Base-by-base conservation (phyloP, 1,284 basidiomycete genomes). In the Moesziomyces sp. region DNA sequence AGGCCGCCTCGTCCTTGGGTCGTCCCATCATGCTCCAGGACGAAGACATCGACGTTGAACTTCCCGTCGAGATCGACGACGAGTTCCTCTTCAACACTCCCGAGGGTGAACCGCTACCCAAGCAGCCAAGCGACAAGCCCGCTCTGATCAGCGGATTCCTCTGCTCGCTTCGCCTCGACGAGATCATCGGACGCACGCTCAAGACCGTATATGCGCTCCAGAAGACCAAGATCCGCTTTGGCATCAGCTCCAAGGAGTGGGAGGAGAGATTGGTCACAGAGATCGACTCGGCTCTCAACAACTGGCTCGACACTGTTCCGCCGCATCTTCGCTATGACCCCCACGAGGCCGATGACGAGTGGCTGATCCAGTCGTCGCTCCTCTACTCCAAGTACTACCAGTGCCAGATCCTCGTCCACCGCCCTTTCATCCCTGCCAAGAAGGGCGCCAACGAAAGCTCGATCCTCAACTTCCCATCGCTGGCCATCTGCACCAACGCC, bases 401-500 rank as follows among this genome's bases (percentile, higher is more conserved):
- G 46, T 74, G 60, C 33, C 78, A 80, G 56, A 68, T 80, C 24
- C 46, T 81, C 19, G 76, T 80, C 14, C 80, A 81, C 43, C 67
- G 80, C n/a, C 80, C 80, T 3, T 81, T 79, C 63, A 77, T 81
- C 46, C 63, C 73, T n/a, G 71, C 65, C n/a, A 59, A 64, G 24
- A 77, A 75, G 60, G 55, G 63, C 1, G 50, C 42, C 42, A 59
- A 46, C 30, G 59, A 67, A 19, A 64, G 26, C n/a, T 71, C 77
- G 13, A 69, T 69, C 40, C 68, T 79, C 58, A 81, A 77, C 30
- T 81, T 79, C 62, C 76, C 78, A 16, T 80, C 78, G 5, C 69
- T 81, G 18, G 80, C 80, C 52, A 81, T 81, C 44, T 76, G 73
- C 57, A 80, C 80, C 55, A 81, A 81, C 43, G 78, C 80, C 4